Base-by-base conservation (phyloP, 148 eudicot genomes). In the Bassia scoparia region DNA sequence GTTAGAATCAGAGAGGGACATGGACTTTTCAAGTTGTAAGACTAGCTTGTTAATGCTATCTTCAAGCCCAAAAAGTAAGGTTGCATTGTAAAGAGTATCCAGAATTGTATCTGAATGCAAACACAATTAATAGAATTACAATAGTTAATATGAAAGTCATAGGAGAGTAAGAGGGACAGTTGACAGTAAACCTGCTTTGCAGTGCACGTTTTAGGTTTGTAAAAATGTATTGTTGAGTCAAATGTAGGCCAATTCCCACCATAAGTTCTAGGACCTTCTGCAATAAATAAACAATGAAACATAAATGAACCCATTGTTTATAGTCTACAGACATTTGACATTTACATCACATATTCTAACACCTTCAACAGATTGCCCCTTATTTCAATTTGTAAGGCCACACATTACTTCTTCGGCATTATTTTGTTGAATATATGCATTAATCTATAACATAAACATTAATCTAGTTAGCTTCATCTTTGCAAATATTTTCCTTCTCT, bases 211-310 rank as follows among this genome's bases (percentile, higher is more conserved):
- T 96, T 66, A 96, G 81, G 80, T 96, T n/a, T 92, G 86, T 96
- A 96, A 77, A 96, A 96, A 79, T 96, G 99, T 77, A 96, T 87
- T 20, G 96, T 96, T 49, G 92, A 89, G 78, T 96, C 99, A 86
- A 87, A 96, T 69, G 99, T 96, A 70, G 99, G n/a, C n/a, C 97
- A 58, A 96, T 84, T 54, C 99, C 99, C 64, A 90, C 99, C 88
- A 88, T 83, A 70, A n/a, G 99, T 96, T 71, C 96, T 86, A 50
- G 90, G 94, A 77, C 92, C 97, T 78, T 89, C 99, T 96, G 94
- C 76, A 84, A 76, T 37, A 52, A 52, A 48, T 41, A 35, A 67
- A 24, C 61, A 65, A 46, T 20, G 27, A 44, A 64, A 59, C 20
- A 49, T 14, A 44, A 14, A 29, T 8, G 12, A 66, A 64, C 12